Conservation (phyloP, 2,329 filamentous ascomycete species). For the Stagonosporopsis tanaceti region DNA sequence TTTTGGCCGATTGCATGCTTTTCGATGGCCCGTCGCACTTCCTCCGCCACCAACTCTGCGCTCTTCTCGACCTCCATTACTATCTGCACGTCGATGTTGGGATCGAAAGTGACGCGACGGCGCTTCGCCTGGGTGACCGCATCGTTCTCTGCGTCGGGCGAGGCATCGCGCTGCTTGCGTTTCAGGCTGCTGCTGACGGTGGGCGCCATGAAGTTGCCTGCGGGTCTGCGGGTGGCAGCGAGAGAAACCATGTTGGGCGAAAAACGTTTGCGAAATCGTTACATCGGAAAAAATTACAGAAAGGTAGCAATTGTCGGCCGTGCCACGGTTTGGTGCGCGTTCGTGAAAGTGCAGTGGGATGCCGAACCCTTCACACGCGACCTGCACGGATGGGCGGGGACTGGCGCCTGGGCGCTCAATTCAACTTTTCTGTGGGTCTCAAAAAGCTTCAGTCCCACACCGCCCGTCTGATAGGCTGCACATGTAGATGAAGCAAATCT, state of each 20-base stretch:
- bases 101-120: slow-evolving; percentile 58
- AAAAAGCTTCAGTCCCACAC: slow-evolving; percentile 9
- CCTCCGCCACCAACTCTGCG: slow-evolving; percentile 65
- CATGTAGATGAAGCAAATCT: background rate
- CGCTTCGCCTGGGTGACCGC: slow-evolving; percentile 51
- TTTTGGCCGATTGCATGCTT: slow-evolving; percentile 62
- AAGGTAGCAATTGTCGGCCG: background rate
- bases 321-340: slow-evolving; percentile 2
- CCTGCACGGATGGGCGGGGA: slow-evolving; percentile 11
- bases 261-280: slow-evolving; percentile 23
- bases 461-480: slow-evolving; percentile 5
- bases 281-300: slow-evolving; percentile 36
- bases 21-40: slow-evolving; percentile 66
- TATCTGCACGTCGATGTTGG: slow-evolving; percentile 56
- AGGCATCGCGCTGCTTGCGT: slow-evolving; percentile 45
- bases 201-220: slow-evolving; percentile 37
- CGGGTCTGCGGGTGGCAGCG: slow-evolving; percentile 40
- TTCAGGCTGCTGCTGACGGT: slow-evolving; percentile 46
- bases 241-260: slow-evolving; percentile 49
- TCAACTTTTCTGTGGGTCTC: slow-evolving; percentile 15
- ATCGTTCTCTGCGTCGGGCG: slow-evolving; percentile 44
- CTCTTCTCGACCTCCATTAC: slow-evolving; percentile 61
- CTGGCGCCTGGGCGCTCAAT: slow-evolving; percentile 14
- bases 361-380: slow-evolving; percentile 22
- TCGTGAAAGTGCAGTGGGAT: slow-evolving; percentile 13